Conservation (phyloP, 352 stramenopile species). For the Elongisporangium undulatum region DNA sequence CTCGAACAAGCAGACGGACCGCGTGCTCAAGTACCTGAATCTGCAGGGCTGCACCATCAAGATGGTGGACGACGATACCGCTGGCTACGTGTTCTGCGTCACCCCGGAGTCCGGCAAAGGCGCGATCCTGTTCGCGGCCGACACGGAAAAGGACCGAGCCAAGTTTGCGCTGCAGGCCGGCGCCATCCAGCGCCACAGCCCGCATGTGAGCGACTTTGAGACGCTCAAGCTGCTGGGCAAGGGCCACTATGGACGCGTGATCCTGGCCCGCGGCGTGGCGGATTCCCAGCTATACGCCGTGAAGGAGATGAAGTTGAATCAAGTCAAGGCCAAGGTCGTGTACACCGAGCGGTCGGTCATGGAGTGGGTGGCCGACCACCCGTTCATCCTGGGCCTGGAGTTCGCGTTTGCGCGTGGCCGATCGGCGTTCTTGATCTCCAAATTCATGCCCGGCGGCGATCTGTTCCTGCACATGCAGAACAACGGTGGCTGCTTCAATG, state of each 20-base stretch:
- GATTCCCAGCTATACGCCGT: slow-evolving; percentile 73
- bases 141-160: slow-evolving; percentile 81
- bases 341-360: slow-evolving; percentile 81
- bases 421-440: slow-evolving; percentile 97
- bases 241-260: slow-evolving; percentile 82
- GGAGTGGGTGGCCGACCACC: slow-evolving; percentile 87
- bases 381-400: slow-evolving; percentile 97
- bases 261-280: slow-evolving; percentile 36
- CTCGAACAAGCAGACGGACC: slow-evolving; percentile 1
- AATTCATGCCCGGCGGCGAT: slow-evolving; percentile 98
- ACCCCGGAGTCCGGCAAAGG: slow-evolving; percentile 65
- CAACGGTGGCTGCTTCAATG: slow-evolving; percentile 70
- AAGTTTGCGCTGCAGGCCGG: slow-evolving; percentile 62
- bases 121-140: slow-evolving; percentile 67
- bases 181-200: slow-evolving; percentile 44
- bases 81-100: slow-evolving; percentile 73
- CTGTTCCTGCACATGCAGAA: slow-evolving; percentile 91
- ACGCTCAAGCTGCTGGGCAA: slow-evolving; percentile 81
- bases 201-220: slow-evolving; percentile 63
- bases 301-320: slow-evolving; percentile 89
- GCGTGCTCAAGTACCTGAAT: slow-evolving; percentile 74
- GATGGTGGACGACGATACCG: slow-evolving; percentile 67
- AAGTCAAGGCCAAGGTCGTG: slow-evolving; percentile 84
- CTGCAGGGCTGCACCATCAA: slow-evolving; percentile 73
- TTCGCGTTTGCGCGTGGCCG: slow-evolving; percentile 94